Base-by-base conservation (phyloP, 2,329 filamentous ascomycete genomes). In the Aspergillus felis region DNA sequence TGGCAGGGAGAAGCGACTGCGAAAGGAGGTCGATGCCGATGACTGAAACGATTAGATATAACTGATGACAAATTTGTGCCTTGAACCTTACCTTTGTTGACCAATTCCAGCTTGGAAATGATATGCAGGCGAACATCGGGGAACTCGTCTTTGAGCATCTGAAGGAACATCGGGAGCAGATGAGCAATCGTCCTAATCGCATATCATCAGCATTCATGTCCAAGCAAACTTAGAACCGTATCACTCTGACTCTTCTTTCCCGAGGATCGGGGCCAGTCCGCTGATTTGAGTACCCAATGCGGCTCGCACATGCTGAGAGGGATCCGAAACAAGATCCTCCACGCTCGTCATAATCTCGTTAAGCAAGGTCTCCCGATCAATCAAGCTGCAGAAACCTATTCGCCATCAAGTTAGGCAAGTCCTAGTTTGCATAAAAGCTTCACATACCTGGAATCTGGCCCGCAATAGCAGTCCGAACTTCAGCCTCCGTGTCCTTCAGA, bases 141-240 rank as follows among this genome's bases (percentile, higher is more conserved):
- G 76, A 97, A 97, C 72, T 99, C 94, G 70, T 99, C 94, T 83
- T 97, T 99, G 68, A 99, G 87, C 94, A 99, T 99, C 75, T 96
- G 91, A 54, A 99, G 83, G 78, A 99, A 97, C 93, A 99, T 99
- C 54, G 94, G 94, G 48, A 99, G 85, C 48, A 99, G 86, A 74
- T 99, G 94, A 66, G 94, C 89, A 65, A 96, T 97, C 29, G 94
- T 99, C 77, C 91, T 94, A 64, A 1, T 50, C 41, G 55, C 59
- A 66, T 47, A n/a, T 22, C 44, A 17, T 64, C 8, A 63, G 58
- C 28, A 46, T 12, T n/a, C 17, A n/a, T 32, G n/a, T 20, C n/a
- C 8, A 35, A 9, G n/a, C 20, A 29, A 20, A 28, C 17, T n/a
- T 47, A 17, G 28, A 7, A 6, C 12, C 3, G 50, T 7, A 32